Percentiles rank a stretch among this genome's conserved stretches.
These are phyloP conservation scores for Heimioporus sp. DNA, from an alignment of 768 basidiomycete genomes.

Conservation along the genomic window DNA sequence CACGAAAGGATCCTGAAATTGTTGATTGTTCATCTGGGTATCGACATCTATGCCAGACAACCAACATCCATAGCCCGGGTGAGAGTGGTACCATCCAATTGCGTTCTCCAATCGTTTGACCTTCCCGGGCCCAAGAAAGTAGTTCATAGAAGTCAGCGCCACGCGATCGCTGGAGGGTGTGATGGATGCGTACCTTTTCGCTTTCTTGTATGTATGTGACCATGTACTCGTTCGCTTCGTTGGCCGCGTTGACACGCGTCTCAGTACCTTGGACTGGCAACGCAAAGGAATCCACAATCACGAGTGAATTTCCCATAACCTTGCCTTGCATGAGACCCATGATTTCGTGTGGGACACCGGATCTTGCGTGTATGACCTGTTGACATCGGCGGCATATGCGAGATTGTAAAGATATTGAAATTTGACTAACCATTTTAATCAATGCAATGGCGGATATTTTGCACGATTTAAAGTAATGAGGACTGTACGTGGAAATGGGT, in stretches of 20 bases:
- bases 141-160: not conserved
- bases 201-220: slow-evolving; percentile 85
- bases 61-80: slow-evolving; percentile 99
- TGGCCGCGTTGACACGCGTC: slow-evolving; percentile 94
- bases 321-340: slow-evolving; percentile 99
- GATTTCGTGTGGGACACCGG: slow-evolving; percentile 96
- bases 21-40: slow-evolving; percentile 94
- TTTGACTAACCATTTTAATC: slow-evolving; percentile 79
- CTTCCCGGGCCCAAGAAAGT: slow-evolving; percentile 34
- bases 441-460: slow-evolving; percentile 95
- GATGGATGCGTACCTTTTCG: slow-evolving; percentile 56
- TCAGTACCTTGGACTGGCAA: slow-evolving; percentile 98
- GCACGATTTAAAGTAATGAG: slow-evolving; percentile 82
- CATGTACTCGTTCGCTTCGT: slow-evolving; percentile 98
- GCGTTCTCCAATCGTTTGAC: slow-evolving; percentile 83
- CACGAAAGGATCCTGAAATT: slow-evolving; percentile 93
- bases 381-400: not conserved
- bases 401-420: not conserved
- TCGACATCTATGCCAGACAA: slow-evolving; percentile 97
- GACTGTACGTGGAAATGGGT: slow-evolving; percentile 38
- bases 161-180: not conserved
- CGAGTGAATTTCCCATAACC: slow-evolving; percentile 71
- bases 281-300: slow-evolving; percentile 96
- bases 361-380: slow-evolving; percentile 97
- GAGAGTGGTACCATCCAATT: slow-evolving; percentile 98